Base-by-base conservation (phyloP, 2,329 filamentous ascomycete species). In the Coleophoma cylindrospora region DNA sequence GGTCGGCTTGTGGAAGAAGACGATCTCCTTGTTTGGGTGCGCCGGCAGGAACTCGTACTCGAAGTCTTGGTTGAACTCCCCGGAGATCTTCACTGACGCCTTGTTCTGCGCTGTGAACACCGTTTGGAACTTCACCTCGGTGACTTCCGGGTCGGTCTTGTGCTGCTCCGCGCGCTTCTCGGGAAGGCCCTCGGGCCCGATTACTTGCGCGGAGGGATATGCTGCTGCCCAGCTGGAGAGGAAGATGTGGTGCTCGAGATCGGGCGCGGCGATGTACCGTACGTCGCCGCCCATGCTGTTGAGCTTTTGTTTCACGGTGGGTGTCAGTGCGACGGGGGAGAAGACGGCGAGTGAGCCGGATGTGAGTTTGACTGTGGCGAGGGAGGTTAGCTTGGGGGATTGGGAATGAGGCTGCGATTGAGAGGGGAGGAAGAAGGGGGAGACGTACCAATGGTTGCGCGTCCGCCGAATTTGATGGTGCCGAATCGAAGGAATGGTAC, bases 211-310 rank as follows among this genome's bases (percentile, higher is more conserved):
- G 40, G 78, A 68, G 0, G 92, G 91, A 66, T 82, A 97, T 22
- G 82, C 87, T 45, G 79, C 73, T 61, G 87, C 83, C 92, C 94
- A 99, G 45, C 89, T 77, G 0, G 87, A 86, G 48, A 99, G 67
- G 74, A 94, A 95, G 66, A 99, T 89, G 77, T 99, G 94, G 70
- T 99, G 94, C 73, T 99, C 91, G 47, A 89, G 77, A 67, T 99
- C 94, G 1, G 87, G 82, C 1, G 94, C 92, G 22, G 92, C 76
- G 57, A 99, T 84, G 75, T 97, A 97, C 58, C 79, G 80, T 47
- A 96, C 81, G 40, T 82, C 77, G 45, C 84, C 84, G 54, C 84
- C 84, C 50, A 89, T 72, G n/a, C 82, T 74, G 49, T 76, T 71
- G 47, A 88, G 73, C 66, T 86, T 83, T 58, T 74, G 67, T 54